These are phyloP conservation scores for Pleurotus giganteus DNA, from an alignment of 768 basidiomycete genomes.

Conservation along the genomic window DNA sequence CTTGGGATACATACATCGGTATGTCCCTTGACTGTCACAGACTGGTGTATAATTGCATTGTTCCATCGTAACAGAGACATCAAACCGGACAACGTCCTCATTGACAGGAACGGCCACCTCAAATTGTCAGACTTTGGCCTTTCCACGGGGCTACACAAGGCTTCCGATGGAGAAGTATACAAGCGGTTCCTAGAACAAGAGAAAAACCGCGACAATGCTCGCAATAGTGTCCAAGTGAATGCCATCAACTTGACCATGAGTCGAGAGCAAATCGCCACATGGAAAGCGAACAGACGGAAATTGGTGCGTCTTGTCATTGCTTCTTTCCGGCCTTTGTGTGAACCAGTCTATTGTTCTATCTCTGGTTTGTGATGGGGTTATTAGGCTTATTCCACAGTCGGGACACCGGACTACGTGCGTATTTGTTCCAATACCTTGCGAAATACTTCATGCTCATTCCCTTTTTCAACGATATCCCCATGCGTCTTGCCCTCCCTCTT, in stretches of 20 bases:
- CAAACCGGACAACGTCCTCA: conserved; percentile 98
- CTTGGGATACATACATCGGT: conserved; percentile 99
- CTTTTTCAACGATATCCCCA: conserved; percentile 33
- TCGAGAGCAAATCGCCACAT: conserved; percentile 95
- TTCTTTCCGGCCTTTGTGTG: not conserved
- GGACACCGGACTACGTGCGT: conserved; percentile 62
- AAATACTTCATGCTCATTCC: not conserved
- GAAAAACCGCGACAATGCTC: conserved; percentile 58
- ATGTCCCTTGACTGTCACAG: conserved; percentile 19
- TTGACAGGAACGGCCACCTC: conserved; percentile 94
- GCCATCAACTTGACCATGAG: conserved; percentile 97
- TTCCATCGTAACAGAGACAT: conserved; percentile 68
- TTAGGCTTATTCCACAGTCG: conserved; percentile 93
- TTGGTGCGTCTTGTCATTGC: conserved; percentile 48
- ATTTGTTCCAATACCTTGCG: conserved; percentile 17
- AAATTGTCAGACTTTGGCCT: conserved; percentile 98
- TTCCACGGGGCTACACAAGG: conserved; percentile 96
- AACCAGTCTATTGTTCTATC: conserved; percentile 5
- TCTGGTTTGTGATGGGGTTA: not conserved
- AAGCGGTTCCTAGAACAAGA: conserved; percentile 85
- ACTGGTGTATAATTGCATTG: conserved; percentile 7
- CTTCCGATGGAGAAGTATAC: conserved; percentile 91
- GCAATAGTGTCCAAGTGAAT: conserved; percentile 98
- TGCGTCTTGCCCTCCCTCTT: not conserved
- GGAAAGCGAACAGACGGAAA: conserved; percentile 98